Evolutionary conservation across 148 eudicot species (phyloP), one percentile per base, ranked within the genome.

Genomic region (Polygonum aviculare): DNA sequence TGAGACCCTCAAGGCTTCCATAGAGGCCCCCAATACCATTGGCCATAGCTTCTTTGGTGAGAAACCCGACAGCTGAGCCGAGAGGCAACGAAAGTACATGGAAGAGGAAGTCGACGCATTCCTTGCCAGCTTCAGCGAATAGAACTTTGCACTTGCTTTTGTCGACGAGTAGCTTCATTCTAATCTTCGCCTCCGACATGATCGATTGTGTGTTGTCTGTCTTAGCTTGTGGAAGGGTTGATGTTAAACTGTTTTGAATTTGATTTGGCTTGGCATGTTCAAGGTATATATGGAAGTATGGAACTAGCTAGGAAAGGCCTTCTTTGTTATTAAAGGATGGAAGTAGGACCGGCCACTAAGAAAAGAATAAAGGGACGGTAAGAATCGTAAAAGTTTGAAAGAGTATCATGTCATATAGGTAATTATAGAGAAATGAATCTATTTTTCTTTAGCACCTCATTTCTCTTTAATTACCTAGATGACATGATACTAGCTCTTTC

Each of bases 71-170:
- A 36, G 36, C 6, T 14, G 44, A 36, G 2, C 44, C 44, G 3
- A 67, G 44, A 16, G 72, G 72, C 16, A 67, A 12, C 0, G 72
- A 67, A 1, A 67, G 72, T 5, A 67, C 6, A 12, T 67, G 44
- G 14, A 51, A 74, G 21, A 74, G 63, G 41, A 74, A 74, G 44
- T 74, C 76, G 2, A 74, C 76, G 8, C 47, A 74, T 7, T 74
- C 59, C 35, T 74, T 74, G 4, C 76, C 63, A 2, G 60, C 76
- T 51, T 74, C 76, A 14, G 76, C 76, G 9, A 74, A 50, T 16
- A 74, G 21, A 45, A 74, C 57, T 18, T 74, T 50, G 63, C 35
- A 15, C 22, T 35, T 36, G 22, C 12, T 26, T 26, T 48, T 74
- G 55, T 74, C 76, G 0, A 74, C 21, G 8, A 74, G 76, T 15